Conservation (phyloP, 768 basidiomycete genomes). For the Collybia nuda region DNA sequence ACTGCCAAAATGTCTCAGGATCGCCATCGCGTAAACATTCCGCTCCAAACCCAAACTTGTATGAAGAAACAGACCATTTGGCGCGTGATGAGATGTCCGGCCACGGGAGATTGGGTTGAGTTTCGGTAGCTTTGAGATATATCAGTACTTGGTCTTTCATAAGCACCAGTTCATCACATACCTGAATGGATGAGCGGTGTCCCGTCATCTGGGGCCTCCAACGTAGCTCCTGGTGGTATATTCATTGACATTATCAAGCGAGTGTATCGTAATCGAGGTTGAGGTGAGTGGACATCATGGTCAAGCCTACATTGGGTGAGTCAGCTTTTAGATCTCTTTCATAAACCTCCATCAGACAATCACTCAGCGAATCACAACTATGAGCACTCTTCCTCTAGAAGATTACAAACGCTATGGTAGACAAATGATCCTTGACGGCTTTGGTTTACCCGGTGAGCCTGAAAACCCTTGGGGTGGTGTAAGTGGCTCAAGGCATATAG, state of each 20-base stretch:
- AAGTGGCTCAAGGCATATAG: constrained; percentile 66
- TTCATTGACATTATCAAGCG: constrained; percentile 16
- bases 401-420: constrained; percentile 93
- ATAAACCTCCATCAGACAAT: no score
- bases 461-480: background rate
- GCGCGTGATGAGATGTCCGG: constrained; percentile 87
- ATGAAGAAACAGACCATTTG: constrained; percentile 95
- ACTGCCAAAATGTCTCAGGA: constrained; percentile 98
- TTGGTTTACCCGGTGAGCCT: constrained; percentile 75
- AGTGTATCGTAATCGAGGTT: no score
- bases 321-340: no score
- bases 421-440: constrained; percentile 92
- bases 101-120: constrained; percentile 62
- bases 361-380: no score
- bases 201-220: constrained; percentile 26
- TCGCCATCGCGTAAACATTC: constrained; percentile 89
- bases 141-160: constrained; percentile 7
- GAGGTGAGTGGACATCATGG: no score
- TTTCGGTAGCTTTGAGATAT: constrained; percentile 30
- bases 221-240: constrained; percentile 14
- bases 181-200: constrained; percentile 37
- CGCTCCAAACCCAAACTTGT: constrained; percentile 94
- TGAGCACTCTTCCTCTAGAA: constrained; percentile 34
- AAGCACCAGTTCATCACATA: constrained; percentile 12
- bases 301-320: no score